These are phyloP conservation scores for Melaleuca quinquenervia DNA, from an alignment of 345 rosid genomes.

Conservation along the genomic window DNA sequence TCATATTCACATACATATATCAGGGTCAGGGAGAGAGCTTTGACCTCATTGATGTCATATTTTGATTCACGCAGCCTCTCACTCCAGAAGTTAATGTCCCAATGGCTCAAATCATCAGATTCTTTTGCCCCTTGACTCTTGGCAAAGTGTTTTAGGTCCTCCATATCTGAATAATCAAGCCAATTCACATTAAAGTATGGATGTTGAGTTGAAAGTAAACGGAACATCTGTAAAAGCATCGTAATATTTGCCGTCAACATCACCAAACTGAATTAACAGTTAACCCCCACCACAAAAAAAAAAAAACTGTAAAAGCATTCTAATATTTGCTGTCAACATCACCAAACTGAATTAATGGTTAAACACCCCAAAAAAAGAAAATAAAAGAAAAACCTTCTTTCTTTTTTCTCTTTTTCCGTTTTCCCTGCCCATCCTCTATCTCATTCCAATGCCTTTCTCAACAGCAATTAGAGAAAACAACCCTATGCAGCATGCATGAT, in stretches of 20 bases:
- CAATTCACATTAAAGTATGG: not conserved
- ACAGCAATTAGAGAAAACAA: not conserved
- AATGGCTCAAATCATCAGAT: constrained; percentile 58
- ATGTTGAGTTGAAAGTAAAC: not conserved
- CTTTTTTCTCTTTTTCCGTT: not conserved
- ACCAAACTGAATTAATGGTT: not conserved
- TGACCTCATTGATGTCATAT: constrained; percentile 82
- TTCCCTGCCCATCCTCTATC: not conserved
- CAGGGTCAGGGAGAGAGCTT: not conserved
- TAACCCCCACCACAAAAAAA: not conserved
- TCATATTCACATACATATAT: not conserved
- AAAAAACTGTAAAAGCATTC: too few relatives aligned
- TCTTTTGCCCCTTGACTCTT: constrained; percentile 69
- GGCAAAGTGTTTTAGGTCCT: constrained; percentile 62
- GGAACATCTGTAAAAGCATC: not conserved
- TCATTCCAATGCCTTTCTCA: not conserved
- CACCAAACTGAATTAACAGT: not conserved
- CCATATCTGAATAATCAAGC: constrained; percentile 42
- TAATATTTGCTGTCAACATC: not conserved
- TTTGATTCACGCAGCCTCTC: constrained; percentile 95
- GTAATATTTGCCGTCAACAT: not conserved
- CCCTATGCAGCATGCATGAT: not conserved
- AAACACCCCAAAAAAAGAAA: not conserved
- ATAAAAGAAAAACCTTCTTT: too few relatives aligned
- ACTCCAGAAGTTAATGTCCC: constrained; percentile 88